Base-by-base conservation (phyloP, 1,284 basidiomycete genomes). In the Apiotrichum laibachii region DNA sequence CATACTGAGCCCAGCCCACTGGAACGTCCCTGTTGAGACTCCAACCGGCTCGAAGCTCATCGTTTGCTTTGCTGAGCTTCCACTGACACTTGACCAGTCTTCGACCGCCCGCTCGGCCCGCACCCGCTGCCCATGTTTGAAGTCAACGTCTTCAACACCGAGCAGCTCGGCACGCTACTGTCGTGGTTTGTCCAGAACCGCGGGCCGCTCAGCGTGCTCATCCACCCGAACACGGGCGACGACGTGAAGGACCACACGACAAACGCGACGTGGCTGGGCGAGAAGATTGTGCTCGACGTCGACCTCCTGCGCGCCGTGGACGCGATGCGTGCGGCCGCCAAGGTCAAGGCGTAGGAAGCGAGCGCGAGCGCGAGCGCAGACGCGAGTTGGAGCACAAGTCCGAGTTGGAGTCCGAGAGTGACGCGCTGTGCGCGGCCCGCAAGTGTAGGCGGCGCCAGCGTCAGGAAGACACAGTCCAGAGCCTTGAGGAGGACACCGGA, bases 211-310 rank as follows among this genome's bases (percentile, higher is more conserved):
- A 87, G 87, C 21, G 86, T 88, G 8, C 79, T 88, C 13, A 79
- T 89, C 60, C 87, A 89, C 73, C 88, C 88, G 0, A 88, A 89
- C 73, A 89, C 88, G 5, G 79, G 81, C 35, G 77, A 88, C 63
- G 56, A 80, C 1, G 77, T 81, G 64, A 80, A 65, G 57, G 88
- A 89, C 67, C 88, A 89, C 65, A 85, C 85, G 0, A 83, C 85
- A 61, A 76, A 83, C 2, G 82, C 81, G 56, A 82, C 85, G 0
- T 89, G 88, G 88, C 87, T 89, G 72, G 88, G 88, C 8, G 79
- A 71, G 48, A 80, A 81, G 6, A 86, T 83, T 80, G 83, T 85
- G 0, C 69, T 89, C 48, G 68, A 82, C 55, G 69, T 79, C 2
- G 81, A 83, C 7, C 65, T 81, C 19, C 50, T 67, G 15, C 49